phyloP scores from a whole-genome alignment of 2,329 filamentous ascomycete genomes.

The Arthrocladium fulminans region DNA sequence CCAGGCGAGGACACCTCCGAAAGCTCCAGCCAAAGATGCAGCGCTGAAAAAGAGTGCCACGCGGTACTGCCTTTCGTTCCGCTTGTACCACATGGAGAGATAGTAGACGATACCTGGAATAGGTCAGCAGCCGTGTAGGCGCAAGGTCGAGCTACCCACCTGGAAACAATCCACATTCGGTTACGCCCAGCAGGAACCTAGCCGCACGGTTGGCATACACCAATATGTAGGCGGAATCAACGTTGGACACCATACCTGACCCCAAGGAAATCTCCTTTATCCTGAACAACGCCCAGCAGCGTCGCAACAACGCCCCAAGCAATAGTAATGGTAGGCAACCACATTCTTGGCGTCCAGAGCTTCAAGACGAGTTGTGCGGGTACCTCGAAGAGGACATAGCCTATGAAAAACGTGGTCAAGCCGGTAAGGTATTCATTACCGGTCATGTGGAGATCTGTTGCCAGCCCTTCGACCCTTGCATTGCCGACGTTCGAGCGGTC shows the following conservation, averaged over 20 bases:
- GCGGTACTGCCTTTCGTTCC: conserved; percentile 25
- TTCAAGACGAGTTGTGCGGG: conserved; percentile 58
- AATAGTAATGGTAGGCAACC: conserved; percentile 27
- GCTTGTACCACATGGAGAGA: conserved; percentile 27
- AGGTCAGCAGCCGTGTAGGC: neutral
- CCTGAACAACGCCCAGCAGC: conserved; percentile 41
- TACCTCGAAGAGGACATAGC: conserved; percentile 41
- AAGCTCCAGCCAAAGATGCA: conserved; percentile 50
- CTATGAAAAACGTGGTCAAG: conserved; percentile 51
- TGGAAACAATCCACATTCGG: conserved; percentile 25
- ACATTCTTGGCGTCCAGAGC: conserved; percentile 10
- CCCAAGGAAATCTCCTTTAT: conserved; percentile 38
- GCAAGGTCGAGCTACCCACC: neutral
- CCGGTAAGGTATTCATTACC: conserved; percentile 28
- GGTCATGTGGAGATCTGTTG: conserved; percentile 34
- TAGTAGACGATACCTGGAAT: conserved; percentile 14
- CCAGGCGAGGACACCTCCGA: conserved; percentile 52
- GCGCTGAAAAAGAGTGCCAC: conserved; percentile 39
- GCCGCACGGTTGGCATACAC: too few species aligned
- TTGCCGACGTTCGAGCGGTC: conserved; percentile 40
- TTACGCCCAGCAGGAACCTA: conserved; percentile 26
- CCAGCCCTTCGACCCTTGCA: conserved; percentile 36
- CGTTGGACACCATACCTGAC: too few species aligned
- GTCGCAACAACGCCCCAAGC: conserved; percentile 43
- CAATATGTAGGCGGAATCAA: too few species aligned